phyloP scores from a whole-genome alignment of 2,329 filamentous ascomycete genomes.

The Neofusicoccum ribis region DNA sequence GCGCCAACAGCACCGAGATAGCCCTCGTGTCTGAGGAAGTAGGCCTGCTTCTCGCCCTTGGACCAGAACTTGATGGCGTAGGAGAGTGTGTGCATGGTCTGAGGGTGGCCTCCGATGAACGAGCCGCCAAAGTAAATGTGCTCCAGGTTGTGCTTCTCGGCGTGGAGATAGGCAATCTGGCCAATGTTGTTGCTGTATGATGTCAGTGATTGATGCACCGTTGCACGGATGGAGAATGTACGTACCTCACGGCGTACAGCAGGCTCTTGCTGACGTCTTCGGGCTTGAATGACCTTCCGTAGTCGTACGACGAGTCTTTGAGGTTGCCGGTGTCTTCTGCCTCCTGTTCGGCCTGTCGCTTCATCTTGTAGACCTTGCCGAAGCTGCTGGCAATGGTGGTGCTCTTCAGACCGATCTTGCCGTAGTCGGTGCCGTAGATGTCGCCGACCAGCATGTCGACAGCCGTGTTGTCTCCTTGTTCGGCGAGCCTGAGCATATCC shows the following conservation, averaged over 20 bases:
- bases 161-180: slow-evolving; percentile 96
- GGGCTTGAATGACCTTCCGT: slow-evolving; percentile 63
- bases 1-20: slow-evolving; percentile 93
- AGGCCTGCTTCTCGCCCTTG: slow-evolving; percentile 89
- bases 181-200: slow-evolving; percentile 85
- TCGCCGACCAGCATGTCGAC: slow-evolving; percentile 98
- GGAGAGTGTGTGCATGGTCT: slow-evolving; percentile 96
- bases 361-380: slow-evolving; percentile 94
- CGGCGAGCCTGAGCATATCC: slow-evolving; percentile 92
- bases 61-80: slow-evolving; percentile 99
- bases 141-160: slow-evolving; percentile 85
- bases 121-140: slow-evolving; percentile 97
- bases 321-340: slow-evolving; percentile 69
- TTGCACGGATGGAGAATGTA: neutral
- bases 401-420: slow-evolving; percentile 93
- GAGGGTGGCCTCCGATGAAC: slow-evolving; percentile 92
- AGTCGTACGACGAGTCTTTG: slow-evolving; percentile 35
- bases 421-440: slow-evolving; percentile 95
- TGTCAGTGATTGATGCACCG: slow-evolving; percentile 22
- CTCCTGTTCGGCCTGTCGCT: slow-evolving; percentile 75
- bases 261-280: slow-evolving; percentile 89
- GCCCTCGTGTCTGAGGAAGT: slow-evolving; percentile 92
- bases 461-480: slow-evolving; percentile 84
- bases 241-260: slow-evolving; percentile 79
- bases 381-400: slow-evolving; percentile 95